These are phyloP conservation scores for Fusarium austroafricanum DNA, from an alignment of 2,329 filamentous ascomycete genomes.

Conservation along the genomic window DNA sequence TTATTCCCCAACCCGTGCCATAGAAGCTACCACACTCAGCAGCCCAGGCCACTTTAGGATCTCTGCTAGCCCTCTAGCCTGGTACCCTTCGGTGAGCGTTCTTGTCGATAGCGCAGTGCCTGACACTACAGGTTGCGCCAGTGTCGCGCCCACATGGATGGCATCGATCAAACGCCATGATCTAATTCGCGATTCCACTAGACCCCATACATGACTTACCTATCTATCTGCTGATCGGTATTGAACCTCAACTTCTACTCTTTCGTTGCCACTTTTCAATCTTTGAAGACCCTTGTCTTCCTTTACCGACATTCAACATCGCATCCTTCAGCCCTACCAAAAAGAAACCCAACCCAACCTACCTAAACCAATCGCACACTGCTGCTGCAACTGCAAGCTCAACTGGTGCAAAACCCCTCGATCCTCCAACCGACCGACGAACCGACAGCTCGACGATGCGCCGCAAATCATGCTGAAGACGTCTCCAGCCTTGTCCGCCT, in stretches of 20 bases:
- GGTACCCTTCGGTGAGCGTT: constrained; percentile 49
- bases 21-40: constrained; percentile 2
- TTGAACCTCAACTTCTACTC: constrained; percentile 28
- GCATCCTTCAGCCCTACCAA: constrained; percentile 23
- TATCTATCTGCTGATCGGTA: background rate
- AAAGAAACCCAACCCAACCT: background rate
- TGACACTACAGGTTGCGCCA: constrained; percentile 38
- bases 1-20: constrained; percentile 2
- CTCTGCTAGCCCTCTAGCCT: constrained; percentile 35
- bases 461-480: constrained; percentile 69
- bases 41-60: constrained; percentile 32
- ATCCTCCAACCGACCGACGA: constrained; percentile 28
- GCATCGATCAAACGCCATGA: constrained; percentile 44
- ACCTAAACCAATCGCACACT: constrained; percentile 18
- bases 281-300: constrained; percentile 18
- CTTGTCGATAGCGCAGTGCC: constrained; percentile 45
- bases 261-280: constrained; percentile 31
- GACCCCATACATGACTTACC: constrained; percentile 31
- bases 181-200: constrained; percentile 45
- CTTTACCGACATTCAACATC: constrained; percentile 27
- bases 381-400: constrained; percentile 2
- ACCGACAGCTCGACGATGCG: constrained; percentile 56
- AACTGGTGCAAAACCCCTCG: constrained; percentile 34
- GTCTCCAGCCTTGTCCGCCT: constrained; percentile 63
- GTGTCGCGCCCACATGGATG: constrained; percentile 41